phyloP scores from a whole-genome alignment of 2,329 filamentous ascomycete species.

The Helicocarpus griseus region DNA sequence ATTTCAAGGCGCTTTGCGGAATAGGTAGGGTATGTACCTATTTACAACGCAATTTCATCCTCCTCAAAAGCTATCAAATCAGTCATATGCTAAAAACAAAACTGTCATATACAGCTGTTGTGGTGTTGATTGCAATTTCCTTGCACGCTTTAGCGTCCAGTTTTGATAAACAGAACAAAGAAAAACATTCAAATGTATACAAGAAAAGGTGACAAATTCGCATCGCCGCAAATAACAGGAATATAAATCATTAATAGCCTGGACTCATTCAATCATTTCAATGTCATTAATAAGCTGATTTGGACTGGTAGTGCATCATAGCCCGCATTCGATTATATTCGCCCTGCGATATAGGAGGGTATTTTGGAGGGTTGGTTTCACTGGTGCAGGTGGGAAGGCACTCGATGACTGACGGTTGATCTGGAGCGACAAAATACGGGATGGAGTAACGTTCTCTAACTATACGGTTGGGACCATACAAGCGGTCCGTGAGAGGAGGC shows the following conservation, averaged over 20 bases:
- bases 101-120: too few relatives aligned
- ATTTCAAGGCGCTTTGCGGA: too few relatives aligned
- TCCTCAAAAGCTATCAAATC: too few relatives aligned
- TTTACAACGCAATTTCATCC: too few relatives aligned
- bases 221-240: too few relatives aligned
- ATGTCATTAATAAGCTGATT: constrained; percentile 5
- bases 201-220: too few relatives aligned
- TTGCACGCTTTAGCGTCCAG: too few relatives aligned
- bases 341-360: constrained; percentile 39
- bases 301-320: constrained; percentile 5
- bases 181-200: not conserved
- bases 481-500: constrained; percentile 33
- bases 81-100: too few relatives aligned
- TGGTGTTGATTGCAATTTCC: too few relatives aligned
- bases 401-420: constrained; percentile 42
- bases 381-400: constrained; percentile 41
- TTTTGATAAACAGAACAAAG: too few relatives aligned
- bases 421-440: constrained; percentile 48
- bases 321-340: constrained; percentile 29
- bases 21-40: too few relatives aligned
- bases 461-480: constrained; percentile 32
- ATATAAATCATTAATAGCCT: not conserved
- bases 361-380: constrained; percentile 38
- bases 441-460: constrained; percentile 49
- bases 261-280: not conserved